Base-by-base conservation (phyloP, 176 grass and related monocot species). In the Triticum urartu region DNA sequence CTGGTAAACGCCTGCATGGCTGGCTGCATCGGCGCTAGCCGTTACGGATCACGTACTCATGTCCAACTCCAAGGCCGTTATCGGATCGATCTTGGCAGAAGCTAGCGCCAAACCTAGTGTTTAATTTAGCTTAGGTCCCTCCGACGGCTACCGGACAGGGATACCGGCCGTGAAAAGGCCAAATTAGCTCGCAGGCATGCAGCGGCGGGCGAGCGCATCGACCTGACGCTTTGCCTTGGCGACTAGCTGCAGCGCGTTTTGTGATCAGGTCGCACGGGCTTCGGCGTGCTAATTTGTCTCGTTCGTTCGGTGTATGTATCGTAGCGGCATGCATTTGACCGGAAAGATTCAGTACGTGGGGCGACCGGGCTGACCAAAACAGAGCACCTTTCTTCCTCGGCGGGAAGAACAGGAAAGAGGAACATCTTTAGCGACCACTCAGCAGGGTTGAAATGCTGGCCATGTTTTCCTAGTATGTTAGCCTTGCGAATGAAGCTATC, bases 111-210 rank as follows among this genome's bases (percentile, higher is more conserved):
- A 40, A 9, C 39, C 39, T 40, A 11, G 7, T 25, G 72, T 43
- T 43, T 52, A 75, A 75, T 18, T 28, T 6, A 30, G 11, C 7
- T 75, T 43, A 50, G 43, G 22, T 30, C 43, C 43, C 72, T 75
- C 72, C 73, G 72, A 75, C 24, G 72, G 43, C 72, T 50, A 75
- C 5, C 40, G 40, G 71, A 24, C 71, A n/a, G 35, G 38, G 66
- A 68, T 3, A 20, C 10, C 5, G 39, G 69, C 67, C 18, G 71
- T 47, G 0, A 28, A 75, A 75, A 48, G 12, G 42, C 72, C 72
- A 75, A 75, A 75, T 30, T 75, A 50, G 72, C 42, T 25, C 2
- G 73, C 24, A 76, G 54, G 73, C 73, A 76, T 76, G 25, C 45
- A 33, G 25, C 45, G 25, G 9, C n/a, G 0, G 7, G 12, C 24